Evolutionary conservation across 768 basidiomycete species (phyloP).

Genomic region (Tylopilus balloui): DNA sequence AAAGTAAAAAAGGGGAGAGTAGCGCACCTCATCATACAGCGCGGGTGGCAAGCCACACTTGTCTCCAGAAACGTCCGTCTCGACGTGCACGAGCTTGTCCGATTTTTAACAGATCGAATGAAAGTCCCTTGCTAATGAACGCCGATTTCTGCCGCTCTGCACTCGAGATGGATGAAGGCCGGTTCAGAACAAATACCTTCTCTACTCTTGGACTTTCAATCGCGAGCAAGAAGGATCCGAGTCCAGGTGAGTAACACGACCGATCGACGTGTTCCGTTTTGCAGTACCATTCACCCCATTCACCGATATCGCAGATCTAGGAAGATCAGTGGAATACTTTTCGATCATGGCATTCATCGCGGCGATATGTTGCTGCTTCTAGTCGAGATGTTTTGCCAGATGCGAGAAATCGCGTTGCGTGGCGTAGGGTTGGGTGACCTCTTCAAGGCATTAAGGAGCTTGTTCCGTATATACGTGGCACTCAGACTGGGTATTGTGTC

Average conservation of each 20-base stretch:
- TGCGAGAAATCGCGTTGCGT: not conserved
- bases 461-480: not conserved
- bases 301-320: not conserved
- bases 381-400: not conserved
- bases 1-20: not conserved
- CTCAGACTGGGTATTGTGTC: not conserved
- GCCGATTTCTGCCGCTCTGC: not conserved
- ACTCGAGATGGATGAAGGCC: slow-evolving; percentile 12
- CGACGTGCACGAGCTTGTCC: not conserved
- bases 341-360: not conserved
- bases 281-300: not conserved
- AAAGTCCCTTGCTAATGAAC: not conserved
- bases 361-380: not conserved
- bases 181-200: slow-evolving; percentile 24
- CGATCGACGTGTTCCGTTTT: not conserved
- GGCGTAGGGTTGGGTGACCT: not conserved
- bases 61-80: not conserved
- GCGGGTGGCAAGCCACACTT: not conserved
- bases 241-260: not conserved
- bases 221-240: not conserved
- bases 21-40: not conserved
- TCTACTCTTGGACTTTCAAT: not conserved
- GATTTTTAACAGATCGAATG: not conserved
- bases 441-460: not conserved
- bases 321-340: not conserved